phyloP scores from a whole-genome alignment of 176 grass and related monocot species.

The Oryza brachyantha region DNA sequence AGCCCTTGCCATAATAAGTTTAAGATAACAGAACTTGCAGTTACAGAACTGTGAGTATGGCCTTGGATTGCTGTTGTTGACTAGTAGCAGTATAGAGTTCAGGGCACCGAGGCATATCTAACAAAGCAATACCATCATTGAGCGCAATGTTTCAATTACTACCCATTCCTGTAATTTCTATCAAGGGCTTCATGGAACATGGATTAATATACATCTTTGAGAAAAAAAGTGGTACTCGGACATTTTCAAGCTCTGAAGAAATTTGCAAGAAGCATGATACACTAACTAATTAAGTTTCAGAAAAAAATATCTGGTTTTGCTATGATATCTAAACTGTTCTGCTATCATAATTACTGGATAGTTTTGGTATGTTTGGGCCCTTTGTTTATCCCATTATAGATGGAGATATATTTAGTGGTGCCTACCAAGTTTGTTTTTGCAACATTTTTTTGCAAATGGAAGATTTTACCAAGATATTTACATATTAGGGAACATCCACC shows the following conservation, averaged over 20 bases:
- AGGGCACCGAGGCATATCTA: constrained; percentile 34
- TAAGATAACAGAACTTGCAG: constrained; percentile 40
- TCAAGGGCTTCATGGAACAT: constrained; percentile 37
- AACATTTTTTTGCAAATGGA: background rate
- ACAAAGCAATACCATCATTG: constrained; percentile 23
- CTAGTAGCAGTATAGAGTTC: constrained; percentile 21
- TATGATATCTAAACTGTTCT: background rate
- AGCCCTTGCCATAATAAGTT: constrained; percentile 20
- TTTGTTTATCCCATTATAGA: background rate
- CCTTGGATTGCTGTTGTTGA: constrained; percentile 23
- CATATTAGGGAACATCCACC: background rate
- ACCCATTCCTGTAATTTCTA: constrained; percentile 25
- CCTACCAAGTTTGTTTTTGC: background rate
- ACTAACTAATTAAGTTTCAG: constrained; percentile 26
- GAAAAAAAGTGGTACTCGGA: constrained; percentile 17
- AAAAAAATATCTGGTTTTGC: constrained; percentile 11
- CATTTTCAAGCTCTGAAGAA: constrained; percentile 36
- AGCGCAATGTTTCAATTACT: constrained; percentile 16
- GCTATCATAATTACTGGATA: background rate
- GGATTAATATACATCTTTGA: constrained; percentile 30
- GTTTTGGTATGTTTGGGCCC: background rate
- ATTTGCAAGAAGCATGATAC: constrained; percentile 14
- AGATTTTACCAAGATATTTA: background rate
- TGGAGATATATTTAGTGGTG: background rate
- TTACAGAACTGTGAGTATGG: constrained; percentile 21